A percentile compares a stretch with the other conserved stretches of the same genome.
These are phyloP conservation scores for Breviolum minutum DNA, from an alignment of 73 alveolate genomes.

Conservation along the genomic window DNA sequence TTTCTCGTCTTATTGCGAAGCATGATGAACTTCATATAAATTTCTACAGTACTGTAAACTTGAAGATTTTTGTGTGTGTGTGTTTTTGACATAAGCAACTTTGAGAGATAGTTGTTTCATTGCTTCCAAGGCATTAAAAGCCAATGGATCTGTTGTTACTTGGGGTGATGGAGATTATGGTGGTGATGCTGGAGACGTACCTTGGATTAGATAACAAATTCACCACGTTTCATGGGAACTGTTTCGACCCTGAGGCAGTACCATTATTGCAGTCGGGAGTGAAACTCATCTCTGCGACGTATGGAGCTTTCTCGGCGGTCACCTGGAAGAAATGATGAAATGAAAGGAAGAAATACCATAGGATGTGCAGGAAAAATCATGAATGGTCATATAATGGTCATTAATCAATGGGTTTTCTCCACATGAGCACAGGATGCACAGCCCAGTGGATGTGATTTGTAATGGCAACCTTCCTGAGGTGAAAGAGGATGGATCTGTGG, in stretches of 20 bases:
- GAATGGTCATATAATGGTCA: too few relatives aligned
- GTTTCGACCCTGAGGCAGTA: neutral
- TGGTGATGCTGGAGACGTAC: constrained; percentile 64
- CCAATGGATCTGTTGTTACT: constrained; percentile 59
- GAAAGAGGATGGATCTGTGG: constrained; percentile 59
- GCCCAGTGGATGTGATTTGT: neutral
- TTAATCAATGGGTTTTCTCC: too few relatives aligned
- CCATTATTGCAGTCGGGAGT: constrained; percentile 37
- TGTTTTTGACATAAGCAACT: neutral
- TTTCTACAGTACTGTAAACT: neutral
- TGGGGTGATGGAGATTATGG: constrained; percentile 76
- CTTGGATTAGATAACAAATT: neutral
- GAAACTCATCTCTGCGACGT: constrained; percentile 50
- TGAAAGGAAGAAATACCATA: neutral
- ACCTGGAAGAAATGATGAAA: constrained; percentile 8
- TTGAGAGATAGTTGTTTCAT: neutral
- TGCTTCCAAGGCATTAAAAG: constrained; percentile 17
- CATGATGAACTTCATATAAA: too few relatives aligned
- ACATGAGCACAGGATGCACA: neutral
- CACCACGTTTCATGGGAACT: neutral
- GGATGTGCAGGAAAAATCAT: neutral
- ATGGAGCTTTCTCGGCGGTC: constrained; percentile 59
- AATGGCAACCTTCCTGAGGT: neutral
- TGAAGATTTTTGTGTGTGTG: neutral
- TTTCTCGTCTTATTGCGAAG: too few relatives aligned